Percentiles rank a stretch among this genome's conserved stretches.
These are phyloP conservation scores for Starmerella lactis-condensi DNA, from an alignment of 805 yeast species.

Conservation along the genomic window DNA sequence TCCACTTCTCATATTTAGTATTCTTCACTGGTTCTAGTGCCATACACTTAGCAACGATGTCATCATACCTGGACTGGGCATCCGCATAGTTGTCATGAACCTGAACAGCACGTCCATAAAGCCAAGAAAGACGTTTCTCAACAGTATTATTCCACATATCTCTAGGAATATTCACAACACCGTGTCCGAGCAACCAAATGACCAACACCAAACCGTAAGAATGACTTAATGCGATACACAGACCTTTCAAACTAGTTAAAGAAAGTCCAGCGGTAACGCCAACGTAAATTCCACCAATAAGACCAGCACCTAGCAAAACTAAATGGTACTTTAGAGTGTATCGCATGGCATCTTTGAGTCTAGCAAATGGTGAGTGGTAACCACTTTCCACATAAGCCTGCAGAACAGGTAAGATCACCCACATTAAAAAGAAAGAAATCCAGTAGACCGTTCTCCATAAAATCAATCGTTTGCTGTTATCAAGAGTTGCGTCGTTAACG, in stretches of 20 bases:
- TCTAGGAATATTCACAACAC: conserved; percentile 50
- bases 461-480: conserved; percentile 30
- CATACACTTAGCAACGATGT: conserved; percentile 40
- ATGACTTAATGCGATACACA: conserved; percentile 60
- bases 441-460: conserved; percentile 66
- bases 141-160: conserved; percentile 24
- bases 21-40: conserved; percentile 32
- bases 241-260: conserved; percentile 38
- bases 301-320: conserved; percentile 34
- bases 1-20: conserved; percentile 43
- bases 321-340: conserved; percentile 44
- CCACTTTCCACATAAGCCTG: conserved; percentile 64
- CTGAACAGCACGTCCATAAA: conserved; percentile 38
- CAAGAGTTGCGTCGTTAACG: conserved; percentile 32
- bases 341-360: conserved; percentile 38
- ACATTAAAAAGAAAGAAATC: conserved; percentile 61
- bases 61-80: conserved; percentile 41
- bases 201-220: conserved; percentile 58
- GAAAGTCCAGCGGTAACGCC: conserved; percentile 37
- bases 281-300: conserved; percentile 41
- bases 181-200: conserved; percentile 73
- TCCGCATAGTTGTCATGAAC: conserved; percentile 46
- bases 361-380: conserved; percentile 30
- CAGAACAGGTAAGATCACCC: conserved; percentile 54
- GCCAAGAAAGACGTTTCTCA: conserved; percentile 22